Conservation (phyloP, 257 asterid species). For the Linderniella brevidens region DNA sequence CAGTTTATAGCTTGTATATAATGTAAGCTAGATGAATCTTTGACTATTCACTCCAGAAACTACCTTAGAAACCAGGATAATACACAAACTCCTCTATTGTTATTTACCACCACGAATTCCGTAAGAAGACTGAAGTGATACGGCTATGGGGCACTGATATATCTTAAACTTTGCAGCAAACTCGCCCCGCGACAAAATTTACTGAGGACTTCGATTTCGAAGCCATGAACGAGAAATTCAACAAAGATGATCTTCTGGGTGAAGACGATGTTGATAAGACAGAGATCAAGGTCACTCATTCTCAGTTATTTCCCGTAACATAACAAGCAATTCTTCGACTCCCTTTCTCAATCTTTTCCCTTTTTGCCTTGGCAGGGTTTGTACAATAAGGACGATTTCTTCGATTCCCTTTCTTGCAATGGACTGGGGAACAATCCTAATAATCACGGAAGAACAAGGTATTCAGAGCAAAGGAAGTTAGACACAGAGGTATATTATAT, state of each 20-base stretch:
- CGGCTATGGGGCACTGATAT: neutral
- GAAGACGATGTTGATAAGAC: conserved; percentile 45
- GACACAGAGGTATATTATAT: conserved; percentile 59
- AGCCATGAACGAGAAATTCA: conserved; percentile 97
- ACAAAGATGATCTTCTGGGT: conserved; percentile 37
- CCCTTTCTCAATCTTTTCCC: neutral
- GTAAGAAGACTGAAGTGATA: no score
- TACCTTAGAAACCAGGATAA: no score
- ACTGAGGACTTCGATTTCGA: conserved; percentile 86
- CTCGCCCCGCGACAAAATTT: conserved; percentile 53
- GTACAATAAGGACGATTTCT: conserved; percentile 88
- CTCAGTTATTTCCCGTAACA: neutral
- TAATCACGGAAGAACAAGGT: conserved; percentile 63
- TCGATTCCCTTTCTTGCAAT: conserved; percentile 62
- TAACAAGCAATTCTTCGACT: neutral
- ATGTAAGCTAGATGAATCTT: no score
- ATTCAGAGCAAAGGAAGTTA: conserved; percentile 84
- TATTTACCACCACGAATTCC: no score
- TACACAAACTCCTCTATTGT: no score
- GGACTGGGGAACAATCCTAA: conserved; percentile 27
- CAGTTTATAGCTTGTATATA: no score
- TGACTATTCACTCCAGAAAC: no score
- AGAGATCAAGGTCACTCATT: conserved; percentile 42
- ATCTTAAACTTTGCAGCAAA: conserved; percentile 23
- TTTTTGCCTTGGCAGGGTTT: conserved; percentile 35